A percentile compares a stretch with the other conserved stretches of the same genome.
Evolutionary conservation across 768 basidiomycete genomes (phyloP).

Genomic region (Psilocybe tampanensis): DNA sequence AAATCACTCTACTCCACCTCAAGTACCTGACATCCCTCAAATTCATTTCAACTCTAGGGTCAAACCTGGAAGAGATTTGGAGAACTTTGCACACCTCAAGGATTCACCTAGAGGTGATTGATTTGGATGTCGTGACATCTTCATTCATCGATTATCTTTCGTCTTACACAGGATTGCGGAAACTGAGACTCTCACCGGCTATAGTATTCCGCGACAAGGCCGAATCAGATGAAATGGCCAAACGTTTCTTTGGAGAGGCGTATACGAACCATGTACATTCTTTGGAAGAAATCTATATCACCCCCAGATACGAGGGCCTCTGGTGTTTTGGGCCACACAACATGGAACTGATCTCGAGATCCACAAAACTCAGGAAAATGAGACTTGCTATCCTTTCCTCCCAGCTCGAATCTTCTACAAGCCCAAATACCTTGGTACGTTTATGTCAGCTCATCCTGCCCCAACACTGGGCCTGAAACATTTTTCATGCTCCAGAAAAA

Average conservation of each 20-base stretch:
- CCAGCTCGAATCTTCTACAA: neutral
- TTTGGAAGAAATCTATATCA: neutral
- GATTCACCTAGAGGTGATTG: neutral
- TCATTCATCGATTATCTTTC: conserved; percentile 2
- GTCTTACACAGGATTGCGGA: conserved; percentile 5
- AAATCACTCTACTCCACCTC: neutral
- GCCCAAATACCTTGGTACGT: neutral
- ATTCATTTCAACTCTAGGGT: neutral
- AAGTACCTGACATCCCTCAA: neutral
- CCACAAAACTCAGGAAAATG: neutral
- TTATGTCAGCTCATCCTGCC: neutral
- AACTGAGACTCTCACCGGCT: neutral
- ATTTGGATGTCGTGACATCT: neutral
- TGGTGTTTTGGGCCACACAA: conserved; percentile 9
- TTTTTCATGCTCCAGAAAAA: neutral
- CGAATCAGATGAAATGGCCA: neutral
- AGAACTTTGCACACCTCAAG: neutral
- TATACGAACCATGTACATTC: neutral
- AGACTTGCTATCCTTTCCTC: neutral
- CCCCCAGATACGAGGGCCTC: neutral
- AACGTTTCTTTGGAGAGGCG: neutral
- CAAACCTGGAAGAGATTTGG: conserved; percentile 3
- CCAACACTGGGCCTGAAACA: too few relatives aligned
- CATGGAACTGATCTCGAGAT: neutral
- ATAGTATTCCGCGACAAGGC: neutral